Evolutionary conservation across 768 basidiomycete species (phyloP).

Genomic region (Termitomyces sp.): DNA sequence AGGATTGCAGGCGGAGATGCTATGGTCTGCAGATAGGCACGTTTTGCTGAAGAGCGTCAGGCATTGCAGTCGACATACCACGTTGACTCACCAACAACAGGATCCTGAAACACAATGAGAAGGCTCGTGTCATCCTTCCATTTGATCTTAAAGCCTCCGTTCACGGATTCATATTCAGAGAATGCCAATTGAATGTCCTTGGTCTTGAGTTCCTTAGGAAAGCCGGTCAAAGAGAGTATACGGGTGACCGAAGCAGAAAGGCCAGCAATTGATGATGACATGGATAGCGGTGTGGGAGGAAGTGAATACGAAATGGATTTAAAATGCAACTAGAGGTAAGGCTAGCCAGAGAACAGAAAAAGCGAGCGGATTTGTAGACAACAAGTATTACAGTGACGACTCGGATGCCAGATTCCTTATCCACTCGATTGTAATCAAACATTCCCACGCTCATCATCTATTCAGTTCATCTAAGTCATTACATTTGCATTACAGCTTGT

Average conservation of each 20-base stretch:
- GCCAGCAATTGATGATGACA: conserved; percentile 67
- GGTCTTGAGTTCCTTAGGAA: conserved; percentile 94
- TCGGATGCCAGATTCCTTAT: not conserved
- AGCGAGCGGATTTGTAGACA: conserved; percentile 18
- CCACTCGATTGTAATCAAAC: conserved; percentile 2
- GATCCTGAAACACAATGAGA: conserved; percentile 90
- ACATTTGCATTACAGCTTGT: conserved; percentile 88
- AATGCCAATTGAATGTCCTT: conserved; percentile 93
- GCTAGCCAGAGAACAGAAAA: conserved; percentile 10
- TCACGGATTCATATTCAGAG: conserved; percentile 78
- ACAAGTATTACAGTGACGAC: conserved; percentile 11
- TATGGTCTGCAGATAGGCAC: conserved; percentile 88
- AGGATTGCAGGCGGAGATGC: conserved; percentile 76
- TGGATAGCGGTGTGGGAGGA: conserved; percentile 19
- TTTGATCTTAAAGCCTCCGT: conserved; percentile 97
- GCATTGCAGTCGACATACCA: not conserved
- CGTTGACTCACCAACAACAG: conserved; percentile 70
- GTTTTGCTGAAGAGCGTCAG: conserved; percentile 61
- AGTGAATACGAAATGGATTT: conserved; percentile 10
- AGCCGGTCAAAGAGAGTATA: conserved; percentile 89
- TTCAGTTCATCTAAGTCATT: conserved; percentile 13
- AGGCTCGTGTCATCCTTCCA: conserved; percentile 98
- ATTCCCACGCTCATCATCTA: conserved; percentile 13
- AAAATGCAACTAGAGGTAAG: conserved; percentile 12
- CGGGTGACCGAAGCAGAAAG: conserved; percentile 95